Percentiles rank a stretch among this genome's conserved stretches.
Evolutionary conservation across 768 basidiomycete genomes (phyloP).

Genomic region (Phlebiopsis flavidoalba): DNA sequence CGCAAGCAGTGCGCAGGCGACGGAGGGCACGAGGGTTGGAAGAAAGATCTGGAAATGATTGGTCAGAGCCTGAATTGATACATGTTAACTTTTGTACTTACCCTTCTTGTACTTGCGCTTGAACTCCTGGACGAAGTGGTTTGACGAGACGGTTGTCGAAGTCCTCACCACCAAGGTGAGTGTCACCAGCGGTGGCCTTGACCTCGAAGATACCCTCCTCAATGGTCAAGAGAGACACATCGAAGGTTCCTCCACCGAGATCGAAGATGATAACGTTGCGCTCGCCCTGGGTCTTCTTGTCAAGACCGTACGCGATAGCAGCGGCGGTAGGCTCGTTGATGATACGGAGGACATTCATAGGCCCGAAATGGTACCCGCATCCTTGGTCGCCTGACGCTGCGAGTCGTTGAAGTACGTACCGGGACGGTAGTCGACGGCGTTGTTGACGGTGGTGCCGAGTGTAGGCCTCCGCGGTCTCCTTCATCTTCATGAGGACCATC

Average conservation of each 20-base stretch:
- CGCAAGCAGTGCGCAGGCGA: slow-evolving; percentile 95
- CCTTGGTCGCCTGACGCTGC: slow-evolving; percentile 97
- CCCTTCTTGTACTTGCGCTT: slow-evolving; percentile 98
- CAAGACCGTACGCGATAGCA: slow-evolving; percentile 97
- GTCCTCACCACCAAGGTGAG: slow-evolving; percentile 97
- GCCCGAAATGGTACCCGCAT: slow-evolving; percentile 92
- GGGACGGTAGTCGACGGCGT: slow-evolving; percentile 94
- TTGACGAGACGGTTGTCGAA: slow-evolving; percentile 97
- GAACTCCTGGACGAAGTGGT: slow-evolving; percentile 95
- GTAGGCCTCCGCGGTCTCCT: slow-evolving; percentile 97
- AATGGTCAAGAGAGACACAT: slow-evolving; percentile 94
- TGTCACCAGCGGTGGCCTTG: slow-evolving; percentile 97
- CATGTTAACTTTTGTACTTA: slow-evolving; percentile 24
- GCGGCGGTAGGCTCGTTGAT: slow-evolving; percentile 99
- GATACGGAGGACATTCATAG: slow-evolving; percentile 95
- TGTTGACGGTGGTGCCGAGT: slow-evolving; percentile 76
- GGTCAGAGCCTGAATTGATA: slow-evolving; percentile 9
- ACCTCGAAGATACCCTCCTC: slow-evolving; percentile 98
- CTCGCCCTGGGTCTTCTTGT: slow-evolving; percentile 88
- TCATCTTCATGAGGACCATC: slow-evolving; percentile 98
- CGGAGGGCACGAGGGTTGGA: slow-evolving; percentile 92
- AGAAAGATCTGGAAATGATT: slow-evolving; percentile 58
- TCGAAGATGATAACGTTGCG: slow-evolving; percentile 98
- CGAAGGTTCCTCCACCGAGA: slow-evolving; percentile 97
- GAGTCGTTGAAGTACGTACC: slow-evolving; percentile 98